Evolutionary conservation across 306 rosid genomes (phyloP).

Genomic region (Casuarina equisetifolia): DNA sequence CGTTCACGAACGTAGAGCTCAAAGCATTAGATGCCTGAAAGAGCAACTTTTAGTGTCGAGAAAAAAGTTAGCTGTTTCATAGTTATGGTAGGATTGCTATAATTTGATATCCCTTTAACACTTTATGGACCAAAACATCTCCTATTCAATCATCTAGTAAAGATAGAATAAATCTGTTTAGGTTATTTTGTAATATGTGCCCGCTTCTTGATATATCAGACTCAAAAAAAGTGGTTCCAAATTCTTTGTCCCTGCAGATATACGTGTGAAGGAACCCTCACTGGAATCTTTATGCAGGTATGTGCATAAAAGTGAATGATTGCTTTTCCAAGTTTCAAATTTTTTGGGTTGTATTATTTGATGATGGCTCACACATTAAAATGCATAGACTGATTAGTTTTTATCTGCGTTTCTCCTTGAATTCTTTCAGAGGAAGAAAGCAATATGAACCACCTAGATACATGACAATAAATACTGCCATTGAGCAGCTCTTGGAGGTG

Average conservation of each 20-base stretch:
- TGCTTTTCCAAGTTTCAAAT: too few species aligned
- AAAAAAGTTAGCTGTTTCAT: background rate
- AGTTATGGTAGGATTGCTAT: background rate
- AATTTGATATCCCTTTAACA: background rate
- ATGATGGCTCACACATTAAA: background rate
- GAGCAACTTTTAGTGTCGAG: background rate
- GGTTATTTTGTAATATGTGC: background rate
- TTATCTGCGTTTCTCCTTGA: conserved; percentile 6
- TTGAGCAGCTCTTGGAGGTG: conserved; percentile 89
- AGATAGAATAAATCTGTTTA: background rate
- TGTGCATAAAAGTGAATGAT: conserved; percentile 24
- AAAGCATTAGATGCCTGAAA: background rate
- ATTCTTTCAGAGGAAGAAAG: conserved; percentile 69
- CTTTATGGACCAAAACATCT: background rate
- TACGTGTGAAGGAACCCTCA: conserved; percentile 91
- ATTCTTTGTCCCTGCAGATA: conserved; percentile 44
- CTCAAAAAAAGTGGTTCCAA: background rate
- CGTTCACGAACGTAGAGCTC: background rate
- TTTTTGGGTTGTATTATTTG: conserved; percentile 7
- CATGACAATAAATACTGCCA: conserved; percentile 81
- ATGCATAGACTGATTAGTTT: conserved; percentile 13
- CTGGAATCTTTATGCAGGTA: conserved; percentile 85
- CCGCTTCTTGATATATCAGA: background rate
- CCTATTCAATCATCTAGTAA: background rate
- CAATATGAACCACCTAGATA: conserved; percentile 83